A percentile compares a stretch with the other conserved stretches of the same genome.
Conservation (phyloP, 192 early-diverging fungal genomes). For the Coemansia sp. region DNA sequence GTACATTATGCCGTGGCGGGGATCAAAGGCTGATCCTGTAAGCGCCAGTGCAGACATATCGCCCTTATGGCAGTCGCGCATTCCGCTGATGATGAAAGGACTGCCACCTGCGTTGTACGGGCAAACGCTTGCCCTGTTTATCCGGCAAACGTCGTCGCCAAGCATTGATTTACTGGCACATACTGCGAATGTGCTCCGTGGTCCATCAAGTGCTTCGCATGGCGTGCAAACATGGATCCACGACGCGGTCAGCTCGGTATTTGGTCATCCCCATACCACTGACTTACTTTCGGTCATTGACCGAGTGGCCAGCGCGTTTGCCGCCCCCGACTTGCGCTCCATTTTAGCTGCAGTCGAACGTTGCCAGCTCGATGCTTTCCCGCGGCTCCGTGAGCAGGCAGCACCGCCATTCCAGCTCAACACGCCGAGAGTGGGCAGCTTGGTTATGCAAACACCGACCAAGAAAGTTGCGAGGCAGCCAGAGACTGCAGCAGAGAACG, state of each 20-base stretch:
- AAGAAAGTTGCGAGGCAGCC: slow-evolving; percentile 8
- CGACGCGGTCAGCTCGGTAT: slow-evolving; percentile 17
- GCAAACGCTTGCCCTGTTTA: slow-evolving; percentile 26
- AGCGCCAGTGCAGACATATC: slow-evolving; percentile 16
- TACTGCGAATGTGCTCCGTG: not conserved
- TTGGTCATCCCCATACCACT: slow-evolving; percentile 12
- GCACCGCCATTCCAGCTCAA: not conserved
- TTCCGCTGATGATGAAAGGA: slow-evolving; percentile 35
- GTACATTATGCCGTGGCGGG: slow-evolving; percentile 46
- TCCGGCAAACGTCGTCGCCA: slow-evolving; percentile 18
- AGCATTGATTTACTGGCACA: slow-evolving; percentile 29
- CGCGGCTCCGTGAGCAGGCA: slow-evolving; percentile 11
- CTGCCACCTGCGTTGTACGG: slow-evolving; percentile 37
- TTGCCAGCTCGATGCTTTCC: slow-evolving; percentile 24
- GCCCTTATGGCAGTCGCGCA: slow-evolving; percentile 36
- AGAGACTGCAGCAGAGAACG: not conserved
- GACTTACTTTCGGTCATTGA: slow-evolving; percentile 40
- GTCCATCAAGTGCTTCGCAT: not conserved
- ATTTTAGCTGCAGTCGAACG: slow-evolving; percentile 34
- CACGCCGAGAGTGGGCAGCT: not conserved
- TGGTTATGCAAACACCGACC: slow-evolving; percentile 26
- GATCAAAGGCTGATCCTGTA: slow-evolving; percentile 5
- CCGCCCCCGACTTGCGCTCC: slow-evolving; percentile 25
- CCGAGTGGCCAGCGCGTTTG: slow-evolving; percentile 33
- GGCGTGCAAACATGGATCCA: slow-evolving; percentile 26